Conservation (phyloP, 768 basidiomycete species). For the Sistotremastrum suecicum region DNA sequence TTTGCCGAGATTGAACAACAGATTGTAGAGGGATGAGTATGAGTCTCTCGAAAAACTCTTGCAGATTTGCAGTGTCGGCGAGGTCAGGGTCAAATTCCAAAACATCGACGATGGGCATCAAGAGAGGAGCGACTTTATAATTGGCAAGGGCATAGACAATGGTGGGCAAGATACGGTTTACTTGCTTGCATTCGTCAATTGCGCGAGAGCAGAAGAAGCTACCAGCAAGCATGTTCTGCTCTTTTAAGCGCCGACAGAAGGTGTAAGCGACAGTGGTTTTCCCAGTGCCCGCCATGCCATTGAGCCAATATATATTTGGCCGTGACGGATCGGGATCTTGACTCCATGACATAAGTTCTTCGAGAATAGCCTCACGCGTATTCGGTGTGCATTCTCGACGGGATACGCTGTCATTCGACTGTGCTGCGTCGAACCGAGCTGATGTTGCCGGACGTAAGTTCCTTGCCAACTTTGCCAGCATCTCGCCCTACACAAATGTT, state of each 20-base stretch:
- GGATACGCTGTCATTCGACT: too few relatives aligned
- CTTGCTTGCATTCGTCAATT: constrained; percentile 13
- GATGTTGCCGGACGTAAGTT: too few relatives aligned
- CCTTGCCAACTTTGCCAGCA: too few relatives aligned
- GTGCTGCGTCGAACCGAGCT: too few relatives aligned
- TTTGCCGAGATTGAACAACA: too few relatives aligned
- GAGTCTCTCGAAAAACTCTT: constrained; percentile 12
- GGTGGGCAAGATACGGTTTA: constrained; percentile 14
- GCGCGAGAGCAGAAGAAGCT: constrained; percentile 18
- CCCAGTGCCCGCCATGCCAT: constrained; percentile 14
- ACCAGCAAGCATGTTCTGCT: constrained; percentile 11
- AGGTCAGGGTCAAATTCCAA: constrained; percentile 12
- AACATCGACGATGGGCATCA: constrained; percentile 6
- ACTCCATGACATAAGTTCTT: constrained; percentile 12
- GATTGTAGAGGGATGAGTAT: constrained; percentile 13
- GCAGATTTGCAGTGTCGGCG: constrained; percentile 6
- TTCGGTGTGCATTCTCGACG: constrained; percentile 12
- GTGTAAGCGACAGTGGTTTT: constrained; percentile 15
- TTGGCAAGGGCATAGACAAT: constrained; percentile 14
- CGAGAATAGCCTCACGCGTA: constrained; percentile 12
- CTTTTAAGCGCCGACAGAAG: constrained; percentile 8
- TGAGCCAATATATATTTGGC: constrained; percentile 14
- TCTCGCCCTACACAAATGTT: too few relatives aligned
- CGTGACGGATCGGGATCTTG: constrained; percentile 3
- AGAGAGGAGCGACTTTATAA: constrained; percentile 8